Conservation (phyloP, 2,329 filamentous ascomycete genomes). For the Diaporthe helianthi region DNA sequence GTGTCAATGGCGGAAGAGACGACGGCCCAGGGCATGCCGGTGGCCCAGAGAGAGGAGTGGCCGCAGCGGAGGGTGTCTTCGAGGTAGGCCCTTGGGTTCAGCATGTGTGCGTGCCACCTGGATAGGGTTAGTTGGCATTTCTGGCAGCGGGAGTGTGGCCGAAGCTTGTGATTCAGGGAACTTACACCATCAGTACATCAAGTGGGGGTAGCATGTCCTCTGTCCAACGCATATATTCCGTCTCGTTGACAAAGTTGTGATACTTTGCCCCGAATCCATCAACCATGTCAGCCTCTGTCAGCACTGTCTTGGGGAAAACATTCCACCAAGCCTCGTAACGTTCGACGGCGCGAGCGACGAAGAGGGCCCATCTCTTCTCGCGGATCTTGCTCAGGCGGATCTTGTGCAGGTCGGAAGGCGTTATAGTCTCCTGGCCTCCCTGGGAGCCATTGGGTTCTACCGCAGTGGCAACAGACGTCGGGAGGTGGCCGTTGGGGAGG, state of each 20-base stretch:
- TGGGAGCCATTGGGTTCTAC: background rate
- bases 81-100: constrained; percentile 77
- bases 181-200: constrained; percentile 51
- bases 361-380: constrained; percentile 78
- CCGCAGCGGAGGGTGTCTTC: constrained; percentile 73
- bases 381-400: constrained; percentile 60
- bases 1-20: constrained; percentile 65
- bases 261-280: constrained; percentile 40
- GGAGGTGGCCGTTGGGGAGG: constrained; percentile 19
- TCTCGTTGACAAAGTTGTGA: constrained; percentile 43
- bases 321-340: constrained; percentile 74
- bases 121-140: constrained; percentile 14
- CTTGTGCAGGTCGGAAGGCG: constrained; percentile 46
- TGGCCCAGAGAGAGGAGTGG: constrained; percentile 62
- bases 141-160: background rate
- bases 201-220: constrained; percentile 61
- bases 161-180: background rate
- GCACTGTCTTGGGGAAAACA: constrained; percentile 41
- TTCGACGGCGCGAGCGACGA: constrained; percentile 70
- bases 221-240: constrained; percentile 45
- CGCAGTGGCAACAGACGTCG: background rate
- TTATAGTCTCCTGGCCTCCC: constrained; percentile 38
- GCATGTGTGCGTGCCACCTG: constrained; percentile 71
- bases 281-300: constrained; percentile 49
- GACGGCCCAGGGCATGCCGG: constrained; percentile 70